A percentile compares a stretch with the other conserved stretches of the same genome.
phyloP scores from a whole-genome alignment of 495 filamentous ascomycete species.

The Filosporella fistucella region DNA sequence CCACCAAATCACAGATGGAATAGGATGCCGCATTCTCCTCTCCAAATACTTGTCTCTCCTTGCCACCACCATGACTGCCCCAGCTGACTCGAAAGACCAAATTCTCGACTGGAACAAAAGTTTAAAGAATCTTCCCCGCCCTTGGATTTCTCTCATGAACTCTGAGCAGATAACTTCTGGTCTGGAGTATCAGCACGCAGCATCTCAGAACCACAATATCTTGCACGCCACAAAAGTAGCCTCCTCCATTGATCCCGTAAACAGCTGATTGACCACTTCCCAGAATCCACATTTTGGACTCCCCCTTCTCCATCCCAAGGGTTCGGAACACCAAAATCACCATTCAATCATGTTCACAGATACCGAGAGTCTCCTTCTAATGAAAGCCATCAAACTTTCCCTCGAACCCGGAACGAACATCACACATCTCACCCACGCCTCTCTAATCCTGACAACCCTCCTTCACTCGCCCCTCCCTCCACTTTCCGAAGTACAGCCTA shows the following conservation, averaged over 20 bases:
- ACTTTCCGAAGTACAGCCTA: no score
- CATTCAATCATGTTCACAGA: no score
- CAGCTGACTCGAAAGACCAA: neutral
- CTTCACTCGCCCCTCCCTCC: constrained; percentile 15
- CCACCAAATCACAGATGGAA: constrained; percentile 16
- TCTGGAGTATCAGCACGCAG: neutral
- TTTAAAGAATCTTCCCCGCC: constrained; percentile 2
- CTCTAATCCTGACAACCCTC: constrained; percentile 13
- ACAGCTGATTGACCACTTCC: no score
- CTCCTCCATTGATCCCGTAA: neutral
- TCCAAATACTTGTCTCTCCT: constrained; percentile 7
- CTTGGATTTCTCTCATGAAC: constrained; percentile 14
- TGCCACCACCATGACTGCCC: neutral
- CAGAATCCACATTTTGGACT: no score
- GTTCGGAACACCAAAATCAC: no score
- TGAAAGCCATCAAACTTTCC: constrained; percentile 1
- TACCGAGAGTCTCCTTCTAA: no score
- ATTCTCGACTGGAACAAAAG: constrained; percentile 8
- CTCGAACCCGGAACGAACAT: constrained; percentile 5
- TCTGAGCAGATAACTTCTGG: constrained; percentile 1
- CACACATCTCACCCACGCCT: constrained; percentile 16
- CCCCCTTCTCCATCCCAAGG: no score
- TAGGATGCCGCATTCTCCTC: constrained; percentile 13
- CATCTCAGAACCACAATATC: constrained; percentile 4
- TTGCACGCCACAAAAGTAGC: constrained; percentile 10